phyloP scores from a whole-genome alignment of 78 protist genomes.

The Emiliania huxleyi region DNA sequence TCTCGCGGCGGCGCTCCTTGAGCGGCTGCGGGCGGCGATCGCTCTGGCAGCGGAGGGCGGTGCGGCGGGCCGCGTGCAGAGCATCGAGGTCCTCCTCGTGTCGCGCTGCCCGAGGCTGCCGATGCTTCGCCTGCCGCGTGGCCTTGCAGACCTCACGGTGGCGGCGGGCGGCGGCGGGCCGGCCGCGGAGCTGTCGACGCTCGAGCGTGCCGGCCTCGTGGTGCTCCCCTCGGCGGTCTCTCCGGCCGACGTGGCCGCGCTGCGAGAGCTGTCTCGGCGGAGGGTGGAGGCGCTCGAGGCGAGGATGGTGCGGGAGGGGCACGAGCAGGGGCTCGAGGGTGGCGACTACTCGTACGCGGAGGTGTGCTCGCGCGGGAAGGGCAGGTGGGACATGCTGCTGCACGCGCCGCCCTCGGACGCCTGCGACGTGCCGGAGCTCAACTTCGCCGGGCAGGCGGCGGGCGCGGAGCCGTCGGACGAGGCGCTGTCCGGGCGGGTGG shows the following conservation, averaged over 20 bases:
- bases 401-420: background rate
- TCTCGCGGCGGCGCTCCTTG: background rate
- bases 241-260: background rate
- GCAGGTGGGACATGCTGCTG: background rate
- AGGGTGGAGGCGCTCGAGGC: background rate
- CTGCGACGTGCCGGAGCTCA: background rate
- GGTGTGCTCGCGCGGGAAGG: background rate
- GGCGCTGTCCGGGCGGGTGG: no score
- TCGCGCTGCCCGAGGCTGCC: background rate
- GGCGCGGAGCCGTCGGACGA: background rate
- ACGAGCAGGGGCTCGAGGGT: background rate
- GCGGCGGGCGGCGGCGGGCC: background rate
- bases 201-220: background rate
- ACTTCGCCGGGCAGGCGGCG: background rate
- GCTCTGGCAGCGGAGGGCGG: background rate
- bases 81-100: background rate
- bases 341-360: background rate
- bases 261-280: background rate
- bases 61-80: background rate
- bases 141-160: background rate
- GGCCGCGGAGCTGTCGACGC: background rate
- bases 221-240: background rate
- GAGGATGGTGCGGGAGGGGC: background rate
- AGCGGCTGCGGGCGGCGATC: background rate
- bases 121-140: background rate